Base-by-base conservation (phyloP, 2,329 filamentous ascomycete genomes). In the Sclerotinia borealis region DNA sequence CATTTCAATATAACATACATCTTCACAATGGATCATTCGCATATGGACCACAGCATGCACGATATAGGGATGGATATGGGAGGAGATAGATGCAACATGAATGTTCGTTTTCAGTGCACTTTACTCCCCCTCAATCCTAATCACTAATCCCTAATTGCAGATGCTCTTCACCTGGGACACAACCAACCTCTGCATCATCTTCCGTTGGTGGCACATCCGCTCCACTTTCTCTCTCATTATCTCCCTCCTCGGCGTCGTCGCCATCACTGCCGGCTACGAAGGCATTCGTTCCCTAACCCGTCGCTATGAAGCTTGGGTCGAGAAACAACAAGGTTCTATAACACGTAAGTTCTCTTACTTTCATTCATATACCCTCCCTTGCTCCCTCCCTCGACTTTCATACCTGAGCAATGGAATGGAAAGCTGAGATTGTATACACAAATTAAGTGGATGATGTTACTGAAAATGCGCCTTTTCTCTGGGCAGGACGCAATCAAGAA, bases 141-240 rank as follows among this genome's bases (percentile, higher is more conserved):
- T 22, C 19, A 10, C 41, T 62, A 37, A 62, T 29, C 13, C 17
- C 7, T 17, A 27, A 39, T 37, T n/a, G 6, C 70, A 96, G 92
- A 98, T 97, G 93, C 86, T 98, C 69, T 99, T 99, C 81, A 98
- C 92, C 66, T 99, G 93, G 93, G 86, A 92, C 76, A 93, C 93
- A 3, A 85, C 83, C 63, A 90, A 98, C 78, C 91, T 99, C 68
- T 99, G 95, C 83, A 96, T 99, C 77, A 85, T 99, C 76, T 99
- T 98, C 82, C 84, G 83, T 71, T 86, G 88, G 77, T 99, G 95
- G 95, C 93, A 91, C 78, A 79, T 99, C 76, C 87, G 83, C 66
- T 87, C 88, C 66, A 87, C 87, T 3, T 73, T 84, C 59, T 89
- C 89, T 39, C 88, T 99, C 64, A 72, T 97, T 75, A 76, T 92